These are phyloP conservation scores for Balansia obtecta DNA, from an alignment of 2,329 filamentous ascomycete genomes.

Conservation along the genomic window DNA sequence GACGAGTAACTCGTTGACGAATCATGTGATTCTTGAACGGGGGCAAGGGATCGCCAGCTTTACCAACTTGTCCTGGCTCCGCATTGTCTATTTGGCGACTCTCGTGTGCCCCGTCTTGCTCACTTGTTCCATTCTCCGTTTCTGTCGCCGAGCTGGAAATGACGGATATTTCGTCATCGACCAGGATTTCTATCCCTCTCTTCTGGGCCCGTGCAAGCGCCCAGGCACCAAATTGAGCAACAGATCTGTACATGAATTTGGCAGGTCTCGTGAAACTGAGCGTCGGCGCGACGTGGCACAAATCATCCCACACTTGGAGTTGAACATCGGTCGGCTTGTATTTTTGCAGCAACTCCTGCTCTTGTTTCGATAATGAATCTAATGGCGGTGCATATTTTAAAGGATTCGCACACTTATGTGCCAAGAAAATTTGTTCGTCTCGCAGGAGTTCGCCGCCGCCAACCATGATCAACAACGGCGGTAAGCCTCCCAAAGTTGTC, in stretches of 20 bases:
- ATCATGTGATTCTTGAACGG: conserved; percentile 81
- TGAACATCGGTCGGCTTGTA: conserved; percentile 85
- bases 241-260: conserved; percentile 87
- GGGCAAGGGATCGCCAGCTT: conserved; percentile 72
- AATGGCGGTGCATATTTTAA: conserved; percentile 59
- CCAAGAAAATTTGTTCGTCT: conserved; percentile 90
- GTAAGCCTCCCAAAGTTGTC: conserved; percentile 77
- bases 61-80: conserved; percentile 49
- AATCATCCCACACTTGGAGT: conserved; percentile 88
- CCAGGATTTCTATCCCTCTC: conserved; percentile 64
- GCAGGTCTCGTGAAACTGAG: conserved; percentile 94
- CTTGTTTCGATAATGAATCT: conserved; percentile 48
- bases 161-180: conserved; percentile 65
- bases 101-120: conserved; percentile 11
- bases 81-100: conserved; percentile 10
- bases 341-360: conserved; percentile 44
- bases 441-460: conserved; percentile 82
- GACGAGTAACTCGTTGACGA: conserved; percentile 68
- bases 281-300: conserved; percentile 86
- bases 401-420: conserved; percentile 87
- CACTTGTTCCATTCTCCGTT: conserved; percentile 12
- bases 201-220: conserved; percentile 73
- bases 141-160: conserved; percentile 49
- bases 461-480: conserved; percentile 73
- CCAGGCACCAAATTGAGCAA: conserved; percentile 92